Evolutionary conservation across 2,329 filamentous ascomycete genomes (phyloP), one percentile per base, ranked within the genome.

Genomic region (Talaromyces funiculosus): DNA sequence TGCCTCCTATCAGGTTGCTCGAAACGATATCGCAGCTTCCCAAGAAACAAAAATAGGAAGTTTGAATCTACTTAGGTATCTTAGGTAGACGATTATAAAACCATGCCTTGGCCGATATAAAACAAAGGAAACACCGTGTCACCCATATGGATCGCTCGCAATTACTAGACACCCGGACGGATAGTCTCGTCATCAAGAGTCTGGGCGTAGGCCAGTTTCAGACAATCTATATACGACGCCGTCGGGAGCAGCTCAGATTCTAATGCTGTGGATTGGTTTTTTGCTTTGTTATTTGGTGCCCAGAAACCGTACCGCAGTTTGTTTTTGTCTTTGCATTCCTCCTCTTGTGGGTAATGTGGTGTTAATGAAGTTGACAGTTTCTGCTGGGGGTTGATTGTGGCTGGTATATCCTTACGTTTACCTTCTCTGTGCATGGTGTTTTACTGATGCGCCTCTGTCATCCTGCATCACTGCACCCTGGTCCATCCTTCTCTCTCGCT

Each of bases 341-440:
- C 79, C 80, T 0, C 62, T 82, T 0, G 67, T 78, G 6, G 80
- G 79, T 6, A 78, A 71, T 53, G 68, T 80, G 1, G 70, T 82
- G 3, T 70, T 82, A 3, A 65, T 80, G 35, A 71, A 74, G 38
- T 73, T 82, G 0, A 72, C 75, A 0, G 64, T 74, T 1, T 66
- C 67, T 5, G 69, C 73, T 82, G 80, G 80, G 78, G 77, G 3
- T 73, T 82, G 61, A 79, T 82, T 20, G 75, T 82, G 80, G 80
- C 68, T 82, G 26, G 72, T 73, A 59, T 63, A 66, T 33, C 31
- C 3, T 47, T 26, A 9, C n/a, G 7, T 42, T n/a, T 16, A 4
- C 10, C 9, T 47, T 26, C 22, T n/a, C 22, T 45, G 22, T 45
- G 4, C 14, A 45, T n/a, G 10, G 7, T 24, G 18, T 3, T 3